A percentile compares a stretch with the other conserved stretches of the same genome.
Evolutionary conservation across 805 yeast species (phyloP).

Genomic region (Starmerella bombicola): DNA sequence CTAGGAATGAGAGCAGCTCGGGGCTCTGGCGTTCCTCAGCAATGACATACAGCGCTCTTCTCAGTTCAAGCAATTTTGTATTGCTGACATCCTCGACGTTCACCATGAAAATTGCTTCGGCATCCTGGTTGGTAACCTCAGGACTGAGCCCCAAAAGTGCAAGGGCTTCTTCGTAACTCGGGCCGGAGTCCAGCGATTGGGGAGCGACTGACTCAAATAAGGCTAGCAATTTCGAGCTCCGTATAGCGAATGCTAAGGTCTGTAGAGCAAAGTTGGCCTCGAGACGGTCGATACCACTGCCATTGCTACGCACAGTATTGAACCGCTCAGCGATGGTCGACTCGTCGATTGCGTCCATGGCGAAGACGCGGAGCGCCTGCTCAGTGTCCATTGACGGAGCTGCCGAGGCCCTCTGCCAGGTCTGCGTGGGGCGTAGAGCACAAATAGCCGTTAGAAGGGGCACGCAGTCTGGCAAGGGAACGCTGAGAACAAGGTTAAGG

Average conservation of each 20-base stretch:
- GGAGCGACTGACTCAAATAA: conserved; percentile 8
- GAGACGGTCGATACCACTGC: conserved; percentile 1
- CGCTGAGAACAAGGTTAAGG: conserved; percentile 7
- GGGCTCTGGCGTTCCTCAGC: conserved; percentile 42
- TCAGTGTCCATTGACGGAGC: not conserved
- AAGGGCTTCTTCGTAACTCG: conserved; percentile 39
- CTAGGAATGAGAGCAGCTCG: conserved; percentile 43
- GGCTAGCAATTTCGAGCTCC: conserved; percentile 3
- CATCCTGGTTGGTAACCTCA: conserved; percentile 51
- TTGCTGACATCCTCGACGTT: conserved; percentile 38
- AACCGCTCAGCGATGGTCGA: conserved; percentile 3
- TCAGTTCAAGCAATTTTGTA: conserved; percentile 42
- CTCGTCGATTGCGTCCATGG: conserved; percentile 1
- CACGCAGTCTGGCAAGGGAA: not conserved
- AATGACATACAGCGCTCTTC: conserved; percentile 45
- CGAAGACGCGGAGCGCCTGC: not conserved
- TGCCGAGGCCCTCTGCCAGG: conserved; percentile 2
- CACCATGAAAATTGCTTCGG: conserved; percentile 61
- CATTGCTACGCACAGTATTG: conserved; percentile 2
- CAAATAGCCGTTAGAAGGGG: conserved; percentile 4
- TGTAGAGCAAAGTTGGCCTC: conserved; percentile 11
- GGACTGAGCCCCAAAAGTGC: conserved; percentile 38
- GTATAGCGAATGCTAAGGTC: conserved; percentile 8
- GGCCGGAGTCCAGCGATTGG: conserved; percentile 24
- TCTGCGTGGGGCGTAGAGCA: conserved; percentile 6